Evolutionary conservation across 148 eudicot genomes (phyloP), one percentile per base, ranked within the genome.

Genomic region (Amaranthus hypochondriacus): DNA sequence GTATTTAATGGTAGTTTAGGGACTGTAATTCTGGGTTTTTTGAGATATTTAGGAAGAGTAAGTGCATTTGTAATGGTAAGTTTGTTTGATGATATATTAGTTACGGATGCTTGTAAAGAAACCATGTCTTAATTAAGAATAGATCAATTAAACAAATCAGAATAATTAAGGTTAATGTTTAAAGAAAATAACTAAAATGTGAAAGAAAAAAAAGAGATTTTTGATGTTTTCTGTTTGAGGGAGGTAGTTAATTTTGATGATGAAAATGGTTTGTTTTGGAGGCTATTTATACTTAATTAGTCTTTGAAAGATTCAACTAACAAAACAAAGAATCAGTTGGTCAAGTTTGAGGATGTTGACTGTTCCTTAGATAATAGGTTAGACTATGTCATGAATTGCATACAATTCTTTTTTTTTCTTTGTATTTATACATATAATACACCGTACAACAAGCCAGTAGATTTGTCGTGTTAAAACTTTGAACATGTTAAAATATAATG

Each of bases 271-370:
- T 28, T 39, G 68, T 73, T 73, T 39, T 42, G 65, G 60, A 55
- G 50, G 50, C 2, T 48, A 15, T 49, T 66, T 66, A 49, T 66
- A 66, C 69, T 28, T 28, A 28, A 28, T 28, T 48, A 48, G 1
- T 48, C 14, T 0, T 64, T 64, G 4, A 12, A 18, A 66, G 48
- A 52, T 28, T 2, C 66, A 9, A 62, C 14, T 11, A 44, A 43
- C 4, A 43, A 54, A 43, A 53, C 4, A 42, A 54, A 4, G 12
- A 69, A 77, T 9, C 48, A 58, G 12, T 28, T 28, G 68, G 80
- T 72, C 80, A 71, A n/a, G 2, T n/a, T 39, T 55, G 56, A 65
- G 56, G 43, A 77, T 14, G 21, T 72, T 78, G 76, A 78, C 80
- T 56, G 6, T 4, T 13, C 47, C 10, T 62, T 48, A 55, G 57